Evolutionary conservation across 768 basidiomycete species (phyloP), one percentile per base, ranked within the genome.

Genomic region (Pulveroboletus sp.): DNA sequence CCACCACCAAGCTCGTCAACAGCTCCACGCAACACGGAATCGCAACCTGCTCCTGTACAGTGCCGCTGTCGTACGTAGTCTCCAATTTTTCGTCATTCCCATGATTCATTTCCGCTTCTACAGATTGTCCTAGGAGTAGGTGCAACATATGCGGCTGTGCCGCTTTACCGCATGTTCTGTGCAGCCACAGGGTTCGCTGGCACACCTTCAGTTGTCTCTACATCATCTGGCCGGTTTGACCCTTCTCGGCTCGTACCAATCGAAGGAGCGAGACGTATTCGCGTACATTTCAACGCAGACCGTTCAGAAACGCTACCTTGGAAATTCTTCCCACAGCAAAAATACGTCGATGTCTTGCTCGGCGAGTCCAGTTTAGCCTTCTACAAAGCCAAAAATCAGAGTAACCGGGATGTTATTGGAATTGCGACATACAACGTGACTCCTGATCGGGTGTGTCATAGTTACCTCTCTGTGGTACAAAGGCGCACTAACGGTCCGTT

Each of bases 391-490:
- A 90, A 79, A 71, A 99, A 99, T 61, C 79, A 74, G 42, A 85
- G 89, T 9, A 72, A 82, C 42, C 75, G 86, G 57, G 96, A 98
- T 64, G 81, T 99, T 46, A 94, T 99, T 61, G 96, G 96, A 1
- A 98, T 99, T 66, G 95, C 94, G 31, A 98, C 96, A 6, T 99
- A 99, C 67, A 99, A 98, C 69, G 95, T 97, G 54, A 95, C 94
- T 0, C 96, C 96, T n/a, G 90, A 92, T 64, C 80, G 94, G 68
- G 95, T 96, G 63, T 40, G 86, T 73, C 8, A 7, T 10, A 1
- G 14, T 26, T 27, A 7, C 36, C 17, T 36, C 21, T 32, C 14
- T 5, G 31, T 35, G n/a, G 14, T 28, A 10, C 14, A 31, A 44
- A 17, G 15, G 28, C 21, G 21, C 14, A 35, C 39, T 54, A 10